These are phyloP conservation scores for Saccharomycopsis fibuligera DNA, from an alignment of 805 yeast species.

Conservation along the genomic window DNA sequence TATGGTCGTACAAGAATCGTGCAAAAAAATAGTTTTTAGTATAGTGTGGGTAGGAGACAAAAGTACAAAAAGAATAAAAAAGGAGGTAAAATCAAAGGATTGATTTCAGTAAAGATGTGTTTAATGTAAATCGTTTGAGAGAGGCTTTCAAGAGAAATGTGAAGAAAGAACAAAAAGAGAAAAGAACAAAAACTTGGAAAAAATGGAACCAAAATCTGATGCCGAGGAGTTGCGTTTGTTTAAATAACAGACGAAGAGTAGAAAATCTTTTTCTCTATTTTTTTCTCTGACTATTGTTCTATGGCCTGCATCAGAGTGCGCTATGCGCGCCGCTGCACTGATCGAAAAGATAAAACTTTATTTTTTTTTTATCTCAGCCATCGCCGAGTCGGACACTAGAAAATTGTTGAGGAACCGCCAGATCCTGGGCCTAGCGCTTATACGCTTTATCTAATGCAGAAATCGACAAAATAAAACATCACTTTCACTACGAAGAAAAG, in stretches of 20 bases:
- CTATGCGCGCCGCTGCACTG: constrained; percentile 10
- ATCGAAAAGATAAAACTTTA: constrained; percentile 4
- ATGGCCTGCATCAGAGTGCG: background rate
- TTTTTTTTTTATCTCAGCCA: background rate
- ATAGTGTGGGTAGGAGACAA: background rate
- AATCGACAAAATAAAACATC: background rate
- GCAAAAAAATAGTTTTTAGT: background rate
- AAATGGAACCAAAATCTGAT: background rate
- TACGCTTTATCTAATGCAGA: background rate
- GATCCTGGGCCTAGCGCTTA: background rate
- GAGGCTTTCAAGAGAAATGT: background rate
- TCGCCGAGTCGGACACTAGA: constrained; percentile 1
- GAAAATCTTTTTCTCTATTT: too few species aligned
- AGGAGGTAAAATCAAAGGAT: background rate
- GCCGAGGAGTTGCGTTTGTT: background rate
- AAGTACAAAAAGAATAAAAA: background rate
- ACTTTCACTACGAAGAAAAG: background rate
- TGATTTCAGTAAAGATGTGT: too few species aligned
- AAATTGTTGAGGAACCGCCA: too few species aligned
- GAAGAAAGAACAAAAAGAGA: background rate
- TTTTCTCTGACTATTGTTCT: background rate
- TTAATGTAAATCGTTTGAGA: too few species aligned
- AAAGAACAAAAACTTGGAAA: background rate
- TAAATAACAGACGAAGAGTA: too few species aligned
- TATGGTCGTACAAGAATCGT: background rate